Conservation (phyloP, 192 early-diverging fungal genomes). For the Umbelopsis vinacea region DNA sequence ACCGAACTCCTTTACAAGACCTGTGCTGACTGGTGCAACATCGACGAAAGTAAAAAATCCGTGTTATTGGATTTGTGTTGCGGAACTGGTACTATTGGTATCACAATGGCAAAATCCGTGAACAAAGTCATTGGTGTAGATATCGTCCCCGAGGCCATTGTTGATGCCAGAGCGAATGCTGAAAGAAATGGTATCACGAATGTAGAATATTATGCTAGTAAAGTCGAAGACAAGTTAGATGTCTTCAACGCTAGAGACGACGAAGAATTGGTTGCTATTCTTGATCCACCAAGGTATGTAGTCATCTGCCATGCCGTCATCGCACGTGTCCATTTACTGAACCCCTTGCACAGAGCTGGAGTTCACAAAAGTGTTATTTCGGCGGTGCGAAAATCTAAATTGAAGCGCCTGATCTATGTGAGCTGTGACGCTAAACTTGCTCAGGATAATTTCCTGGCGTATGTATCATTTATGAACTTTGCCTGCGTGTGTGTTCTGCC, state of each 20-base stretch:
- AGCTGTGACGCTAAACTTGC: conserved; percentile 67
- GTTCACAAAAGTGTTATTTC: conserved; percentile 63
- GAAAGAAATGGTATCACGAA: conserved; percentile 52
- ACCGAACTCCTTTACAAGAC: conserved; percentile 68
- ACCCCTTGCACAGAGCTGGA: conserved; percentile 45
- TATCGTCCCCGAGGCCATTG: conserved; percentile 66
- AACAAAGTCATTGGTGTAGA: conserved; percentile 78
- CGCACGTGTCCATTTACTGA: not conserved
- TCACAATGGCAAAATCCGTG: conserved; percentile 70
- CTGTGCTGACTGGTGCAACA: conserved; percentile 40
- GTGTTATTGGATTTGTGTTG: conserved; percentile 79
- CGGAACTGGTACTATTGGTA: conserved; percentile 85
- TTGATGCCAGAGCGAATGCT: conserved; percentile 76
- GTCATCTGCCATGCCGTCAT: too few species aligned
- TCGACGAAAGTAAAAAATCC: conserved; percentile 35
- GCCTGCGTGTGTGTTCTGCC: too few species aligned
- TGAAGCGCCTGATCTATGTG: conserved; percentile 70
- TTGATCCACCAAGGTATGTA: conserved; percentile 73
- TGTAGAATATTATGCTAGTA: conserved; percentile 58
- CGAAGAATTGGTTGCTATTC: conserved; percentile 68
- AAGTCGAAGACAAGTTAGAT: conserved; percentile 63
- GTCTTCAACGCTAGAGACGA: conserved; percentile 32
- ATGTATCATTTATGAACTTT: conserved; percentile 25
- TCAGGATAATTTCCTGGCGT: conserved; percentile 66
- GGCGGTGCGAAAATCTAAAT: conserved; percentile 60